Evolutionary conservation across 345 rosid genomes (phyloP), one percentile per base, ranked within the genome.

Genomic region (Pseudoturritis turrita): DNA sequence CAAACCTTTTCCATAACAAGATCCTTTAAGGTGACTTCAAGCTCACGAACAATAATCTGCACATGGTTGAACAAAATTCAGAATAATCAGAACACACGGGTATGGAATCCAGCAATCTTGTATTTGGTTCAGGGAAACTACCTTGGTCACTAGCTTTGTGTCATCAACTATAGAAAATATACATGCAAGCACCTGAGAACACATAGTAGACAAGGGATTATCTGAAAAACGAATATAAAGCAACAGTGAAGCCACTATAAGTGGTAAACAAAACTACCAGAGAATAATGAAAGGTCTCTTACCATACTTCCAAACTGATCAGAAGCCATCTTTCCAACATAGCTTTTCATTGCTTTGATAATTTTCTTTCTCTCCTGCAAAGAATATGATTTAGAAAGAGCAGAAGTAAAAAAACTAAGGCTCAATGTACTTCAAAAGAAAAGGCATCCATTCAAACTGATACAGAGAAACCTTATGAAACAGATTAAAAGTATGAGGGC

Each of bases 141-240:
- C 99, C 98, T 88, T 90, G 26, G 85, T 83, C 29, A 90, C 58
- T 40, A 92, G 94, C 81, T 87, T 96, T 76, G 99, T 92, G 86
- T 96, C 98, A 84, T 92, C 99, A 53, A 90, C 89, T 62, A 76
- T 70, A 36, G 98, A 87, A 60, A 90, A 62, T 62, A 96, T 71
- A 69, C 85, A 75, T 31, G 85, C 78, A n/a, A 92, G 97, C 35
- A 96, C 98, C 97, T 92, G 70, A 72, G 68, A 77, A 41, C 49
- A 71, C 53, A 54, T 49, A 13, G 37, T 51, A 58, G 21, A 68
- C 3, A 51, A 65, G 23, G 3, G 33, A 72, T 52, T 57, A 59
- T 62, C 15, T 8, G 22, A 41, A 21, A 47, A 62, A 77, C 31
- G 33, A 41, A 13, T 46, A 45, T 52, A 47, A 54, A 33, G 29